Conservation (phyloP, 352 stramenopile species). For the Globisporangium parvum region DNA sequence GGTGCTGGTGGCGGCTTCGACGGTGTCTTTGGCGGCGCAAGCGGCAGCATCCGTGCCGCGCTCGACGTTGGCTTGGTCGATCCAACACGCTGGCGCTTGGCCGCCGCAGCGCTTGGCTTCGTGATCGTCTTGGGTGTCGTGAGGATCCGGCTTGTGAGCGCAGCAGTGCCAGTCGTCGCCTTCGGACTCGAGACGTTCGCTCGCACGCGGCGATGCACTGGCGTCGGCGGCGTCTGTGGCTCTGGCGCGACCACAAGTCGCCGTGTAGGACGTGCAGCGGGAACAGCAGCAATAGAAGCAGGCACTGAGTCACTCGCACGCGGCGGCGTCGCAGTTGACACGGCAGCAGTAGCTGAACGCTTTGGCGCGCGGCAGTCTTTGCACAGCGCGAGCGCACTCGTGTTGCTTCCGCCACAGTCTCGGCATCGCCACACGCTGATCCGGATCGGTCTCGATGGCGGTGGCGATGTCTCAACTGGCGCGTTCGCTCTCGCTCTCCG, state of each 20-base stretch:
- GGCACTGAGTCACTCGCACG: background rate
- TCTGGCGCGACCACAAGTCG: background rate
- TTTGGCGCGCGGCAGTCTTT: constrained; percentile 33
- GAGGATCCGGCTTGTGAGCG: constrained; percentile 10
- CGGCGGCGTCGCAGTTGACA: too few relatives aligned
- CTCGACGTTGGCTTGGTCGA: background rate
- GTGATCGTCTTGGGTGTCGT: constrained; percentile 12
- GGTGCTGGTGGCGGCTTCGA: background rate
- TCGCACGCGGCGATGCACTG: background rate
- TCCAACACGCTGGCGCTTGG: constrained; percentile 6
- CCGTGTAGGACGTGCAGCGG: background rate
- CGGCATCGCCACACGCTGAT: constrained; percentile 44
- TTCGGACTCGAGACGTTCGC: constrained; percentile 6
- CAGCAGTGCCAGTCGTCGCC: background rate
- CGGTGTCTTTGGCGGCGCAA: constrained; percentile 7
- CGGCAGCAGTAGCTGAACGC: constrained; percentile 13
- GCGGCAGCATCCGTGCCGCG: constrained; percentile 10
- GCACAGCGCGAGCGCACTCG: constrained; percentile 36
- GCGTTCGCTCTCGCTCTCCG: constrained; percentile 14
- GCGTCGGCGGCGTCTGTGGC: constrained; percentile 4
- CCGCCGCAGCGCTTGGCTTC: background rate
- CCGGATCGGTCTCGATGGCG: background rate
- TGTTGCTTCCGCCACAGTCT: constrained; percentile 47
- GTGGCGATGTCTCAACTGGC: background rate
- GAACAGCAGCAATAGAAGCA: too few relatives aligned